Conservation (phyloP, 225 moss, liverwort and hornwort species). For the Physcomitrium patens region DNA sequence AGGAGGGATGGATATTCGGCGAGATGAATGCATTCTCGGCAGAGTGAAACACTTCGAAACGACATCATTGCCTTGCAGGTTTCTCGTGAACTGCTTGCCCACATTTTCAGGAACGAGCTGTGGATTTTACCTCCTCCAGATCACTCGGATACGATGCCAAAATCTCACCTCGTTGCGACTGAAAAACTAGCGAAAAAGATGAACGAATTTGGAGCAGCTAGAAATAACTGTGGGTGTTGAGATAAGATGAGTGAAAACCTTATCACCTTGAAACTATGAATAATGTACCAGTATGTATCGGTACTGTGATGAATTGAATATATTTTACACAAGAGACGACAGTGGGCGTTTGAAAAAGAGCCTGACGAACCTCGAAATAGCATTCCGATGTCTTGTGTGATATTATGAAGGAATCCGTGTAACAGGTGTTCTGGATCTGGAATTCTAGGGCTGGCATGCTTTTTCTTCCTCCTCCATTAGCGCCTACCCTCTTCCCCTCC, state of each 20-base stretch:
- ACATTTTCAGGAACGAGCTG: conserved; percentile 8
- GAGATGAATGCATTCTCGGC: conserved; percentile 7
- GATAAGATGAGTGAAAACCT: conserved; percentile 22
- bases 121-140: background rate
- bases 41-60: background rate
- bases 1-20: conserved; percentile 17
- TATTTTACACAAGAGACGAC: conserved; percentile 17
- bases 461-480: conserved; percentile 12
- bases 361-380: conserved; percentile 33
- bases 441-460: conserved; percentile 27
- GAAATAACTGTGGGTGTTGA: background rate
- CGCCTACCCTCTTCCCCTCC: conserved; percentile 15
- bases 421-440: conserved; percentile 23
- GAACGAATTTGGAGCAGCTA: background rate
- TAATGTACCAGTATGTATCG: too few relatives aligned
- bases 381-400: conserved; percentile 20
- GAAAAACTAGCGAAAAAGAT: background rate
- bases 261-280: background rate
- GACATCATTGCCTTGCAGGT: conserved; percentile 13
- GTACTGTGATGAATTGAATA: background rate
- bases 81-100: background rate
- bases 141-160: background rate
- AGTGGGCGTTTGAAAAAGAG: conserved; percentile 20
- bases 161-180: background rate
- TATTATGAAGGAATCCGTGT: conserved; percentile 24